These are phyloP conservation scores for Lachnellula cervina DNA, from an alignment of 2,329 filamentous ascomycete species.

Conservation along the genomic window DNA sequence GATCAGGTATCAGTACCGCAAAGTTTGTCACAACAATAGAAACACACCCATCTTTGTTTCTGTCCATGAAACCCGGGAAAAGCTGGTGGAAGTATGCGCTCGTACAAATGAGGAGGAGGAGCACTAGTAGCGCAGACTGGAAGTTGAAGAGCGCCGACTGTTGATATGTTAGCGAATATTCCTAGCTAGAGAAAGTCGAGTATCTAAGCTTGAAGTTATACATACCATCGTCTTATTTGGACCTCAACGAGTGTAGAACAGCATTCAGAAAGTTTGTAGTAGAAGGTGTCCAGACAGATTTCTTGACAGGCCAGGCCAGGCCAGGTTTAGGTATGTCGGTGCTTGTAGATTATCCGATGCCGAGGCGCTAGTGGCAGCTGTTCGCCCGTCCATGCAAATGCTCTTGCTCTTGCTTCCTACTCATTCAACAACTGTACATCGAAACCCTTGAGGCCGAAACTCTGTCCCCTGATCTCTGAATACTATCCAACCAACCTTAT, in stretches of 20 bases:
- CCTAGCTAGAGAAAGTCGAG: not conserved
- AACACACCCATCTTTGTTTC: slow-evolving; percentile 81
- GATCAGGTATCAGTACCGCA: slow-evolving; percentile 9
- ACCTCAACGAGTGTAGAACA: not conserved
- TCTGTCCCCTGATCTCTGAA: no score
- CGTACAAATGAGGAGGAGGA: slow-evolving; percentile 93
- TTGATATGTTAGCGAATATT: slow-evolving; percentile 4
- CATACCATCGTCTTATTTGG: slow-evolving; percentile 15
- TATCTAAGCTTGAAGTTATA: not conserved
- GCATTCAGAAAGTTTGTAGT: no score
- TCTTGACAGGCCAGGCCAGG: not conserved
- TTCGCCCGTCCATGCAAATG: no score
- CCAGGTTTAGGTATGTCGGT: not conserved
- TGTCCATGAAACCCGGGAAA: slow-evolving; percentile 83
- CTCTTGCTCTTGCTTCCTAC: no score
- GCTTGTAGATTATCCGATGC: not conserved
- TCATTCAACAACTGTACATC: no score
- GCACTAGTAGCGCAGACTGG: slow-evolving; percentile 88
- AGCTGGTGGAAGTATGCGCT: slow-evolving; percentile 90
- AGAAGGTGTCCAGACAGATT: not conserved
- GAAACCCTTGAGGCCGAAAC: no score
- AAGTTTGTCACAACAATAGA: not conserved
- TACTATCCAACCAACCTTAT: not conserved
- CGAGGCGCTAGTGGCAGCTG: not conserved
- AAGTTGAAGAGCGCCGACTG: slow-evolving; percentile 99